Base-by-base conservation (phyloP, 805 yeast genomes). In the Brettanomyces custersianus region DNA sequence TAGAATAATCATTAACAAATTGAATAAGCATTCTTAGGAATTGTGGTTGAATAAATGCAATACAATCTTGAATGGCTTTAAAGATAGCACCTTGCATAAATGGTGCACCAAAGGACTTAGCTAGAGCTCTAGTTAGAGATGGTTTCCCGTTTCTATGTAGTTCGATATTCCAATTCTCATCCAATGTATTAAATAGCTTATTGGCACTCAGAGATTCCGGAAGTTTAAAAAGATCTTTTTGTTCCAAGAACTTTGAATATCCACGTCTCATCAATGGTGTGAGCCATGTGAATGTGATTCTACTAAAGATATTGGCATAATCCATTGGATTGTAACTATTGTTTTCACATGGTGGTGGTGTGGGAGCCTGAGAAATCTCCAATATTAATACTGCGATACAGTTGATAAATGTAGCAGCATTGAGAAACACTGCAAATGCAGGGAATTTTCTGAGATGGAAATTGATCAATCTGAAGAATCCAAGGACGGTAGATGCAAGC, bases 11-110 rank as follows among this genome's bases (percentile, higher is more conserved):
- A 34, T 70, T 68, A 40, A 79, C 74, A 48, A 71, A 78, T 36
- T 62, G 54, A 45, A 88, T 86, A 42, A 88, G 66, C 6, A 69
- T 49, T 37, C 81, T 69, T 37, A 90, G 62, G 20, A 88, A 59
- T 49, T 85, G 95, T 0, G 97, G 97, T 59, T 86, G 95, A n/a
- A 71, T 67, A 52, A 83, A 86, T 0, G 92, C 83, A 37, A 88
- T 62, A n/a, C 70, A 44, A 62, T 92, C 97, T 55, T 85, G 90
- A 25, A 70, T 42, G 2, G 68, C 66, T 50, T 86, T 86, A 64
- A 80, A 86, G 4, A 70, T 37, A 35, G 86, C 94, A 8, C 87
- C 95, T 22, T 76, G 38, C 2, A 74, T 23, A 46, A 82, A 82
- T n/a, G 75, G 77, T 1, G 57, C 55, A 23, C 95, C 96, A 60